Evolutionary conservation across 352 stramenopile species (phyloP).

Genomic region (Pythium chondricola): DNA sequence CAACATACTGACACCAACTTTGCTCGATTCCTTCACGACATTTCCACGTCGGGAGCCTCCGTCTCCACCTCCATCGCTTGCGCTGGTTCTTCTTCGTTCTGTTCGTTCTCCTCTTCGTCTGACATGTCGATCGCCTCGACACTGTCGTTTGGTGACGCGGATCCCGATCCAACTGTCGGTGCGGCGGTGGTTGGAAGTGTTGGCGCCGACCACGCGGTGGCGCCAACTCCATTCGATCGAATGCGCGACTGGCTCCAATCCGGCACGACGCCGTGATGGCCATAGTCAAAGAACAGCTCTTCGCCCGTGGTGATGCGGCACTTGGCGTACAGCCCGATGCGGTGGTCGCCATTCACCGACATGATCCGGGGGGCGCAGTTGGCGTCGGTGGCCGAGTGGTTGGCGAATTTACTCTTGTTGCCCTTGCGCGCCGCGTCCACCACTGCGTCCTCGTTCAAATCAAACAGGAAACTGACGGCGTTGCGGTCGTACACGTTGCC

Average conservation of each 20-base stretch:
- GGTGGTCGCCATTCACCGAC: constrained; percentile 88
- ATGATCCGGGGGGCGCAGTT: constrained; percentile 89
- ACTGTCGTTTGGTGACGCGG: neutral
- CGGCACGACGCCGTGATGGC: constrained; percentile 72
- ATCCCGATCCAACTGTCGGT: neutral
- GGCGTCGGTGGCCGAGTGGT: constrained; percentile 69
- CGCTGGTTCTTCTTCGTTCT: neutral
- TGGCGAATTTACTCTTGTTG: constrained; percentile 95
- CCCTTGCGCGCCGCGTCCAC: constrained; percentile 93
- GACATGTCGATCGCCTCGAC: neutral
- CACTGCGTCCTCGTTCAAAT: constrained; percentile 89
- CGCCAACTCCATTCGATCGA: constrained; percentile 2
- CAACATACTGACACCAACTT: too few relatives aligned
- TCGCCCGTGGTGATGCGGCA: constrained; percentile 81
- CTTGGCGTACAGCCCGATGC: constrained; percentile 92
- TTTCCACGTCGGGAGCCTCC: too few relatives aligned
- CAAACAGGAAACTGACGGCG: constrained; percentile 92
- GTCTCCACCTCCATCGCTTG: neutral
- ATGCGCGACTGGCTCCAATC: constrained; percentile 75
- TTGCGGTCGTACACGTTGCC: constrained; percentile 89
- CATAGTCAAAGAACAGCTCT: constrained; percentile 84
- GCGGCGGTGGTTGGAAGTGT: too few relatives aligned
- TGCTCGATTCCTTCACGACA: too few relatives aligned
- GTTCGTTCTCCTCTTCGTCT: neutral
- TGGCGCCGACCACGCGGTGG: too few relatives aligned